Evolutionary conservation across 73 alveolate genomes (phyloP), one percentile per base, ranked within the genome.

Genomic region (Paramecium tetraurelia): DNA sequence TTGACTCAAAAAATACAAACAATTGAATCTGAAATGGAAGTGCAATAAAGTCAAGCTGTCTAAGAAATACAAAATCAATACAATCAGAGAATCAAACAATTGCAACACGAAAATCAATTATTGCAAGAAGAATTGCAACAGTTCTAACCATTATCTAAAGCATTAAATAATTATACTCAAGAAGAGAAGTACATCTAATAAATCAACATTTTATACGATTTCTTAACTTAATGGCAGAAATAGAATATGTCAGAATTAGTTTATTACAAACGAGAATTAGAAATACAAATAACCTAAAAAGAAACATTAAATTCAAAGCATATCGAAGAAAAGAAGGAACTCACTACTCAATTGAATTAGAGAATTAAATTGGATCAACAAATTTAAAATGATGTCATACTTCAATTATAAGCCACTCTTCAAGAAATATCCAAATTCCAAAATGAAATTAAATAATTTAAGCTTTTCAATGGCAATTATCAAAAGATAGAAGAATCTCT

Each of bases 161-260:
- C 90, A 41, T 22, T 43, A 41, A 44, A 46, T 24, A 80, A 80
- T 80, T 80, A 80, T 48, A 80, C 90, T n/a, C 7, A 40, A 22
- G 90, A 80, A 80, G 90, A 80, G 10, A 27, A 44, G 18, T 80
- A 80, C 24, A 80, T 80, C 24, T 27, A 80, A 20, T 46, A 80
- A 46, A 80, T 80, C 22, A 80, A 80, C 16, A 46, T 46, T 20
- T 44, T 80, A 5, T 48, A 80, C 21, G 90, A 80, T 24, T 80
- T 80, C 76, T 18, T 80, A 48, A 41, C 46, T 5, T 22, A 40
- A 4, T 46, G 72, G 46, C 9, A 80, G 12, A 80, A 80, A 80
- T 80, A 80, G 38, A 14, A 43, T 35, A 80, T 80, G 70, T 80
- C 90, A 80, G 90, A 80, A 43, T 22, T 80, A 20, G 72, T 80